Evolutionary conservation across 768 basidiomycete genomes (phyloP).

Genomic region (Lentinula raphanica): DNA sequence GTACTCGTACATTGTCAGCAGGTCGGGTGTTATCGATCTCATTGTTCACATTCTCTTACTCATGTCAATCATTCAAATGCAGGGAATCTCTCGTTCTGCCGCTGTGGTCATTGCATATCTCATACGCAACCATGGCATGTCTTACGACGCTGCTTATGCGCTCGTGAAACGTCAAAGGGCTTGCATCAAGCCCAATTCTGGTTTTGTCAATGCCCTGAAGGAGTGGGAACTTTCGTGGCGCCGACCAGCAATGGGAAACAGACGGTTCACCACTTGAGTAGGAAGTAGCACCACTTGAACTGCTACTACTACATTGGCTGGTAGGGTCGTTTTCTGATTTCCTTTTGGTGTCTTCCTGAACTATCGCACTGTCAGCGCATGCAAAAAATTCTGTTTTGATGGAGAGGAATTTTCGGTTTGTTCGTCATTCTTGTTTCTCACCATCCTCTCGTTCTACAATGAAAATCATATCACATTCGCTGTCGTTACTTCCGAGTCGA

Average conservation of each 20-base stretch:
- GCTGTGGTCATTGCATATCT: slow-evolving; percentile 79
- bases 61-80: slow-evolving; percentile 7
- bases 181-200: slow-evolving; percentile 75
- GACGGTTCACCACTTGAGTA: not conserved
- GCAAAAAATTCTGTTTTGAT: too few species aligned
- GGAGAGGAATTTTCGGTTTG: too few species aligned
- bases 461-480: not conserved
- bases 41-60: slow-evolving; percentile 2
- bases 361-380: not conserved
- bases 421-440: not conserved
- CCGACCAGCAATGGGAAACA: slow-evolving; percentile 7
- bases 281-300: too few species aligned
- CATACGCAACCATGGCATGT: slow-evolving; percentile 68
- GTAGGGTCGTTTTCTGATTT: not conserved
- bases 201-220: slow-evolving; percentile 56
- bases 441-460: not conserved
- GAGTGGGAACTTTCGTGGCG: slow-evolving; percentile 49
- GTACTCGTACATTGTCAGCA: slow-evolving; percentile 81
- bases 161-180: slow-evolving; percentile 61
- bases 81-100: slow-evolving; percentile 77
- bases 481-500: not conserved
- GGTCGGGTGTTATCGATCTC: slow-evolving; percentile 34
- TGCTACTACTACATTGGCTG: not conserved
- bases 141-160: slow-evolving; percentile 59
- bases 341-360: not conserved